These are phyloP conservation scores for Rhizophagus sp. DNA, from an alignment of 192 early-diverging fungal genomes.

Conservation along the genomic window DNA sequence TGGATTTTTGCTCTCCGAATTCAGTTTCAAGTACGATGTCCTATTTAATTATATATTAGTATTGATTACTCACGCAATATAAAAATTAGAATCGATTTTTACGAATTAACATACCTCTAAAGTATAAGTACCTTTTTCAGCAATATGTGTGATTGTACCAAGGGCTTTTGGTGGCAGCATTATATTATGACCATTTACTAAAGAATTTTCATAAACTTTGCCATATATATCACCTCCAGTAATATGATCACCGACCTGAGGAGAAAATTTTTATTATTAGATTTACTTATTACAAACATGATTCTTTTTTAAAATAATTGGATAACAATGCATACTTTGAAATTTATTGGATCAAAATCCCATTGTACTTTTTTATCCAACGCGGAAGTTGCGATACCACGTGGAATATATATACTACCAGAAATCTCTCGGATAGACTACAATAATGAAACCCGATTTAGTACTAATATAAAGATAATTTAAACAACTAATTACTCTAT, in stretches of 20 bases:
- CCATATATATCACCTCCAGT: constrained; percentile 98
- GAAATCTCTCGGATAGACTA: constrained; percentile 90
- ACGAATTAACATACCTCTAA: constrained; percentile 52
- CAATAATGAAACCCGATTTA: not conserved
- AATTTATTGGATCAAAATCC: constrained; percentile 94
- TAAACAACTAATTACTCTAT: not conserved
- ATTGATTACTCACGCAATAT: not conserved
- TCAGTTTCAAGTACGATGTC: constrained; percentile 94
- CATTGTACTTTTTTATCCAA: constrained; percentile 87
- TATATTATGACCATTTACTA: constrained; percentile 89
- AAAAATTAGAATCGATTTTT: not conserved
- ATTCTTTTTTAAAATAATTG: not conserved
- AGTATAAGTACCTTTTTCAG: constrained; percentile 89
- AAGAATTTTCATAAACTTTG: constrained; percentile 91
- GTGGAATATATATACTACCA: constrained; percentile 97
- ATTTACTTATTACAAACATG: not conserved
- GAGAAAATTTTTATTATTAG: not conserved
- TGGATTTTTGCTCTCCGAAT: constrained; percentile 91
- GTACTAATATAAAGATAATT: not conserved
- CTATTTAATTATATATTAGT: constrained; percentile 33
- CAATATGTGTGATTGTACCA: constrained; percentile 97
- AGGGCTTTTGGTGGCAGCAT: constrained; percentile 92
- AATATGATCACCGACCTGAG: constrained; percentile 89
- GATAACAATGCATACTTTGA: constrained; percentile 59
- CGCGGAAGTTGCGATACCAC: constrained; percentile 98